Evolutionary conservation across 1,284 basidiomycete species (phyloP), one percentile per base, ranked within the genome.

Genomic region (Moesziomyces sp.): DNA sequence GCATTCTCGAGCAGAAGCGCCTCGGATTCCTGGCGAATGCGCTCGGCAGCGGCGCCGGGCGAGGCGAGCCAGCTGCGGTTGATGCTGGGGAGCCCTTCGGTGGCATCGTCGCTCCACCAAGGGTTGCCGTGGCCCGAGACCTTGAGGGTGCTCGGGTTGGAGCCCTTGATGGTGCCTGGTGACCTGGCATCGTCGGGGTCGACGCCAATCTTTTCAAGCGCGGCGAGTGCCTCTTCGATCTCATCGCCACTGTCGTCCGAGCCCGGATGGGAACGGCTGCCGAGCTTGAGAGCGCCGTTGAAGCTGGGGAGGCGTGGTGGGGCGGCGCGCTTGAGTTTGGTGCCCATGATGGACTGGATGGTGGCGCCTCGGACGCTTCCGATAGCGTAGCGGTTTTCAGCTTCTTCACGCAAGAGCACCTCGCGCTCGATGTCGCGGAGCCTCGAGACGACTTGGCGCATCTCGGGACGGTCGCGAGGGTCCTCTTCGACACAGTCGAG

Each of bases 221-320:
- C 77, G 10, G 74, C 77, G 9, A 81, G 56, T 13, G 80, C 80
- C 52, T 77, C 77, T 42, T 81, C 75, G 46, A 82, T 71, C 53
- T 82, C 80, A 40, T 78, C 77, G 40, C 75, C 76, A 44, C 73
- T 76, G 52, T 75, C 73, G 45, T 75, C 68, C 26, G 73, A 75
- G 43, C 46, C 38, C 21, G 59, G 21, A 10, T 51, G 42, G 10
- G 63, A 61, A 34, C 55, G 54, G 88, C 61, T 88, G 35, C 52
- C 87, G 71, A 89, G 88, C 10, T 87, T 91, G 42, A 92, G 86
- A 21, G 90, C 91, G 85, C 90, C 86, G 0, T 91, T 91, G 81
- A 94, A 95, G 85, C 92, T 93, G 0, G 93, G 93, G 63, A 95
- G 91, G 19, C 92, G 87, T 13, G 90, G 92, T 0, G 87, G 89